Conservation (phyloP, 2,329 filamentous ascomycete genomes). For the Nothopassalora personata region DNA sequence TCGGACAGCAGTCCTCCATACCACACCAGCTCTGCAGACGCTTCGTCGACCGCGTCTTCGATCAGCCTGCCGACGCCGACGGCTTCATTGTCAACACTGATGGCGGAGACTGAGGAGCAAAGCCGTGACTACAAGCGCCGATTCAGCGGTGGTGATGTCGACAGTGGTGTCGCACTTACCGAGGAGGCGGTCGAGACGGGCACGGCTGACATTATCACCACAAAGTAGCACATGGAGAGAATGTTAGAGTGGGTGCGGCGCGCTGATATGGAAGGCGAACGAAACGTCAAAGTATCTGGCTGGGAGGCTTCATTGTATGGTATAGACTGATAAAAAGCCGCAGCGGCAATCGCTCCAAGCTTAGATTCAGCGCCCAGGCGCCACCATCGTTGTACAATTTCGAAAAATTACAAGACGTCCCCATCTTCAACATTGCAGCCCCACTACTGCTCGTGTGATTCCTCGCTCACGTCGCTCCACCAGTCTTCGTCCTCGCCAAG, state of each 20-base stretch:
- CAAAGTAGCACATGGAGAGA: not conserved
- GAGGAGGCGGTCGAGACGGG: constrained; percentile 6
- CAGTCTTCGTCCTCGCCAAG: not conserved
- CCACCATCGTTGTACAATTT: too few species aligned
- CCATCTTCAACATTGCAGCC: too few species aligned
- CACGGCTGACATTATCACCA: constrained; percentile 3
- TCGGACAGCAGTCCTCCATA: not conserved
- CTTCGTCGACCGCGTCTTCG: constrained; percentile 28
- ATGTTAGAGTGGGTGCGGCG: not conserved
- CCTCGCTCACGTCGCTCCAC: not conserved
- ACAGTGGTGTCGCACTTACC: constrained; percentile 50
- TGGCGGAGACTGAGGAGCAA: not conserved
- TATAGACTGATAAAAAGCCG: not conserved
- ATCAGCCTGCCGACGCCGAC: constrained; percentile 29
- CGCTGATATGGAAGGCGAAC: not conserved
- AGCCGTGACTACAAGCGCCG: not conserved
- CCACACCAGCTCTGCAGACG: constrained; percentile 6
- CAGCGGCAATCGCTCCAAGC: not conserved
- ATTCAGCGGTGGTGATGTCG: constrained; percentile 41
- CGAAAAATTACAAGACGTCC: too few species aligned
- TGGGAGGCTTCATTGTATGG: not conserved
- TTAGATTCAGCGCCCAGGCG: too few species aligned
- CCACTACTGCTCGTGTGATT: not conserved
- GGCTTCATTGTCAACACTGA: not conserved
- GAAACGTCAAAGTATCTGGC: not conserved